These are phyloP conservation scores for Scedosporium minutisporum DNA, from an alignment of 2,329 filamentous ascomycete genomes.

Conservation along the genomic window DNA sequence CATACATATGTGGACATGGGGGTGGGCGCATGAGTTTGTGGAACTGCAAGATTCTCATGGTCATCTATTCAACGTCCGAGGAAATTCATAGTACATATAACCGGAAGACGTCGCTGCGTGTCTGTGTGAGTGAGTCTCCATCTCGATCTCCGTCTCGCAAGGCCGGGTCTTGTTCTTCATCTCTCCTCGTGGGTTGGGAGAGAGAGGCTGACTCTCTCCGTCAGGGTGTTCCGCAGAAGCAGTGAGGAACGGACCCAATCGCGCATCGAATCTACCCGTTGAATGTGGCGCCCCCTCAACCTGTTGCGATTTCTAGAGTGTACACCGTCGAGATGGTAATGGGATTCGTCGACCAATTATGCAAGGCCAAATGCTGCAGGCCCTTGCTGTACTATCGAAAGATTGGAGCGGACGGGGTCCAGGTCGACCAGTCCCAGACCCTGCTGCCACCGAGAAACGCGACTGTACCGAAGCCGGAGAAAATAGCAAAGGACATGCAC, in stretches of 20 bases:
- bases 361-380: neutral
- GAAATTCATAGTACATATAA: neutral
- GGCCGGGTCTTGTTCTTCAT: neutral
- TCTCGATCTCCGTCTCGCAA: neutral
- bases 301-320: neutral
- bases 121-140: neutral
- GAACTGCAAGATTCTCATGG: neutral
- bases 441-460: slow-evolving; percentile 2
- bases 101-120: neutral
- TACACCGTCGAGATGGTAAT: neutral
- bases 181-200: neutral
- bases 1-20: slow-evolving; percentile 1
- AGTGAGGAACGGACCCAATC: no score
- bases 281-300: neutral
- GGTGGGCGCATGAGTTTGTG: neutral
- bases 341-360: neutral
- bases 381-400: neutral
- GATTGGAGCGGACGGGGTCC: neutral
- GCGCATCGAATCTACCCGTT: neutral
- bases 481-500: neutral
- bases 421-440: slow-evolving; percentile 1
- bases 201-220: neutral
- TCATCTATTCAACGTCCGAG: neutral
- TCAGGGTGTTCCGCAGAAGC: no score
- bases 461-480: slow-evolving; percentile 5